Conservation (phyloP, 805 yeast species). For the Monosporozyma siamensis region DNA sequence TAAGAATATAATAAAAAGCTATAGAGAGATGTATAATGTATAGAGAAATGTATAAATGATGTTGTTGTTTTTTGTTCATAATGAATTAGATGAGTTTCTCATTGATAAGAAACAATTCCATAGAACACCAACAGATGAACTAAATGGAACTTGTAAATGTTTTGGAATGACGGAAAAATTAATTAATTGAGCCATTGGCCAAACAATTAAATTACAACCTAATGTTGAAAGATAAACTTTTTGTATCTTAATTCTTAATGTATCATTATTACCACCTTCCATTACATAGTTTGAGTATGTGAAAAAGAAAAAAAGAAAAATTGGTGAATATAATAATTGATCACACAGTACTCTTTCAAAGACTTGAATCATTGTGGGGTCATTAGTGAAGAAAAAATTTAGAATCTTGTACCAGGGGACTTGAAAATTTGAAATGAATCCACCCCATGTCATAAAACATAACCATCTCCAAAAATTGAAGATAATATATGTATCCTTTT, state of each 20-base stretch:
- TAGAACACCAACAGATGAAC: conserved; percentile 74
- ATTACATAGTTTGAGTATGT: conserved; percentile 74
- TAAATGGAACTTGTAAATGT: conserved; percentile 80
- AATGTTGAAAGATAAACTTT: conserved; percentile 60
- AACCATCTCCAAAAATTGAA: conserved; percentile 64
- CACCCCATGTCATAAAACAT: conserved; percentile 84
- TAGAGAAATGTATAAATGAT: background rate
- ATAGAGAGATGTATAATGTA: conserved; percentile 3
- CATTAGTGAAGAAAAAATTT: conserved; percentile 66
- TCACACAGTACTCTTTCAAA: conserved; percentile 82
- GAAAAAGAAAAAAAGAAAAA: conserved; percentile 71
- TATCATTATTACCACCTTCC: conserved; percentile 61
- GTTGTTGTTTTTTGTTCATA: background rate
- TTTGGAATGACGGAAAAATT: conserved; percentile 64
- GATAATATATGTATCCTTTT: background rate
- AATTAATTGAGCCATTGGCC: conserved; percentile 76
- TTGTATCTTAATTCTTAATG: conserved; percentile 53
- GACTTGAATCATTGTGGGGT: conserved; percentile 77
- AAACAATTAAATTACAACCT: conserved; percentile 59
- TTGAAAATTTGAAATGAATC: conserved; percentile 70
- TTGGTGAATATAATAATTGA: conserved; percentile 82
- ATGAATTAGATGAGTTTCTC: conserved; percentile 48
- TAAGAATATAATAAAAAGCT: conserved; percentile 23
- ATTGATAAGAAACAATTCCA: conserved; percentile 92
- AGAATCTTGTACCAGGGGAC: conserved; percentile 82